These are phyloP conservation scores for Chlamydomonas schloesseri DNA, from an alignment of 139 green algal species.

Conservation along the genomic window DNA sequence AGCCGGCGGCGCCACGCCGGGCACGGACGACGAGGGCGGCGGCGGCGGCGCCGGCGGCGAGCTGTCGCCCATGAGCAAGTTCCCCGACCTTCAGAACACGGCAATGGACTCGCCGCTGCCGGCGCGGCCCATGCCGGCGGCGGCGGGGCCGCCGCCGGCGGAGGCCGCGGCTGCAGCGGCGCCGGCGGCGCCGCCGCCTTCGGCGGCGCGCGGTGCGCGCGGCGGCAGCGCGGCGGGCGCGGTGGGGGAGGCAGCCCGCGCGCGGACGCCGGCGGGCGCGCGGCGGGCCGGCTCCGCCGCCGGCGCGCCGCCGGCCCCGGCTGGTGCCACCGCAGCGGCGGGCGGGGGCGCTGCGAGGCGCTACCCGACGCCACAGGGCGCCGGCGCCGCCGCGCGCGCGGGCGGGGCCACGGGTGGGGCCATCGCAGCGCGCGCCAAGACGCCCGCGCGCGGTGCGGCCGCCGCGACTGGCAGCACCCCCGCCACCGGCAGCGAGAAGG, in stretches of 20 bases:
- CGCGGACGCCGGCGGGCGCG: neutral
- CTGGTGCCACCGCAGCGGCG: neutral
- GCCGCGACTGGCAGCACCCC: neutral
- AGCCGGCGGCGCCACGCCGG: too few species aligned
- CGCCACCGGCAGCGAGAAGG: neutral
- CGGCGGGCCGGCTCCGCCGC: neutral
- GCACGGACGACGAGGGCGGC: neutral
- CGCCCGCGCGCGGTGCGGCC: neutral
- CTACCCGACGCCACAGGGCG: neutral
- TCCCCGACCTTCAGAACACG: slow-evolving; percentile 17
- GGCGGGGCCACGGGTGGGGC: neutral
- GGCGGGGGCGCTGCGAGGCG: neutral
- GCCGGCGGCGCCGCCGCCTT: neutral
- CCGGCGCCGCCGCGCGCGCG: too few species aligned
- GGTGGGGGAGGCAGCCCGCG: neutral
- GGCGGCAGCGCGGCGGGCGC: neutral
- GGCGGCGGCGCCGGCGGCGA: neutral
- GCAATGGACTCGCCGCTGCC: neutral
- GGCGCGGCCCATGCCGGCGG: neutral
- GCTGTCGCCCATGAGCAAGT: slow-evolving; percentile 2
- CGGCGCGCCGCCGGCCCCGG: neutral
- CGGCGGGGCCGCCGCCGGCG: neutral
- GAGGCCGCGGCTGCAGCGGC: neutral
- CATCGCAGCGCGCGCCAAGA: neutral
- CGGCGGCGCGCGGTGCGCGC: neutral